Evolutionary conservation across 371 early-diverging fungal species (phyloP).

Genomic region (Circinella minor): DNA sequence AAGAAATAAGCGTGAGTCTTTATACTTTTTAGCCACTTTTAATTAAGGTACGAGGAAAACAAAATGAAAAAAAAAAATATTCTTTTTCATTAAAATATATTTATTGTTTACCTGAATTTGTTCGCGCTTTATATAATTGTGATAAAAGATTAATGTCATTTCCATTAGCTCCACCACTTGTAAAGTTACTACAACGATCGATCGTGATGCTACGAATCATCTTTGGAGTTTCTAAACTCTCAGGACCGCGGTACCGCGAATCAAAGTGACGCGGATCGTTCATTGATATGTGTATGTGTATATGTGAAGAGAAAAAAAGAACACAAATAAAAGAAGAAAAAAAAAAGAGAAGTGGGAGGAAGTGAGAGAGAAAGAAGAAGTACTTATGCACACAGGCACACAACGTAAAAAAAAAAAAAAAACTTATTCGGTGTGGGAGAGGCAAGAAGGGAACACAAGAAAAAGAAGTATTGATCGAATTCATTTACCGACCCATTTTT

Average conservation of each 20-base stretch:
- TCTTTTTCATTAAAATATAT: neutral
- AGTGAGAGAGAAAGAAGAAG: no score
- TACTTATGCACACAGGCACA: no score
- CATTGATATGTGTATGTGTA: conserved; percentile 1
- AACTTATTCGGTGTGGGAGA: no score
- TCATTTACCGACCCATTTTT: no score
- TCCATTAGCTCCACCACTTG: conserved; percentile 50
- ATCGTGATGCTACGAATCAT: conserved; percentile 48
- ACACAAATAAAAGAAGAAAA: neutral
- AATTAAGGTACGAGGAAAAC: neutral
- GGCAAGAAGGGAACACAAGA: no score
- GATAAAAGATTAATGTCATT: conserved; percentile 53
- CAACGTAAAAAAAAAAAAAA: no score
- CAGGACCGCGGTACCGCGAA: conserved; percentile 28
- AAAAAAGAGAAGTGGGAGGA: neutral
- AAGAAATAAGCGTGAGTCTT: neutral
- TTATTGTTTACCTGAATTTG: conserved; percentile 38
- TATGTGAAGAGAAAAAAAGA: neutral
- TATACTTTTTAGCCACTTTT: neutral
- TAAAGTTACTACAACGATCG: conserved; percentile 55
- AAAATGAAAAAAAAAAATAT: neutral
- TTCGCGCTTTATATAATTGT: conserved; percentile 51
- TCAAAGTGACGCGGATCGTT: conserved; percentile 23
- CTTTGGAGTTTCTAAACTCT: conserved; percentile 41
- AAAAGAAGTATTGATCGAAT: no score